A percentile compares a stretch with the other conserved stretches of the same genome.
Evolutionary conservation across 441 rosid genomes (phyloP).

Genomic region (Theobroma grandiflorum): DNA sequence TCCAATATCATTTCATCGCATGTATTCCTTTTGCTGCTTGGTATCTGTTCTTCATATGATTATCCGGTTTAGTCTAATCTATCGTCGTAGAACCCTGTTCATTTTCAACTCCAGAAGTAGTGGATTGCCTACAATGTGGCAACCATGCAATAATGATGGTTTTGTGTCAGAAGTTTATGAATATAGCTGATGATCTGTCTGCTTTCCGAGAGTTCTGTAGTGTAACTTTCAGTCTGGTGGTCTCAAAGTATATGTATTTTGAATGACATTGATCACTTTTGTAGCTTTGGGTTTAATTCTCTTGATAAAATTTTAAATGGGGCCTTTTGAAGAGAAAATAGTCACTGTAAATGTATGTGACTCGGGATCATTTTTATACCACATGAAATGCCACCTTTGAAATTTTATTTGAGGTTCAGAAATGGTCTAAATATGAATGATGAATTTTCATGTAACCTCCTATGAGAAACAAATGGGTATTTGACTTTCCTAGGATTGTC

Average conservation of each 20-base stretch:
- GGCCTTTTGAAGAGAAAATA: neutral
- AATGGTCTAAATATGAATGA: neutral
- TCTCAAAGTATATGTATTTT: neutral
- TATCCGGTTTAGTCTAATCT: neutral
- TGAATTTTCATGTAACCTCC: neutral
- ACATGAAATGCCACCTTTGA: neutral
- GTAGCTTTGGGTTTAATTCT: slow-evolving; percentile 7
- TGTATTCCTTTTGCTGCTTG: slow-evolving; percentile 18
- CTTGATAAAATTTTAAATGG: neutral
- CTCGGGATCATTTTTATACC: neutral
- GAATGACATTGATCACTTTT: neutral
- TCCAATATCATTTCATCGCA: slow-evolving; percentile 11
- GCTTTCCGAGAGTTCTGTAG: neutral
- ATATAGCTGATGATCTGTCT: neutral
- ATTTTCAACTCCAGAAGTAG: neutral
- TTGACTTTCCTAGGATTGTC: neutral
- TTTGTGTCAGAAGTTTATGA: neutral
- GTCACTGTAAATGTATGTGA: neutral
- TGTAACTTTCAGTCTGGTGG: neutral
- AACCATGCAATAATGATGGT: neutral
- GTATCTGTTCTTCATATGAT: neutral
- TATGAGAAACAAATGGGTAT: neutral
- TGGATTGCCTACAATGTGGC: neutral
- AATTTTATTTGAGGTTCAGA: neutral
- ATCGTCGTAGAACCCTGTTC: neutral